Conservation (phyloP, 148 eudicot species). For the Limonium bicolor region DNA sequence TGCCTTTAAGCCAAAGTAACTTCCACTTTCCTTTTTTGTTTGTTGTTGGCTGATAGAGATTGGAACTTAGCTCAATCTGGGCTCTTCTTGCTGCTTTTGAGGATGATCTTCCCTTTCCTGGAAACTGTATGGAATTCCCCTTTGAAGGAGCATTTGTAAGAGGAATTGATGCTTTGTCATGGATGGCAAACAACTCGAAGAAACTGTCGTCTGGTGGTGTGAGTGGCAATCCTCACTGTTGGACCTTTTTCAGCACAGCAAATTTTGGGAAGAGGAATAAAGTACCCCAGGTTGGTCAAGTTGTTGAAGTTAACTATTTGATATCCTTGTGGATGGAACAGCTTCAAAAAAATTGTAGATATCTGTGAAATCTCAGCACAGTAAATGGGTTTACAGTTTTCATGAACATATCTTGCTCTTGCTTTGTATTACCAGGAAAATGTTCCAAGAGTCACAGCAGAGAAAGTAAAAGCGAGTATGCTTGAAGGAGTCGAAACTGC, state of each 20-base stretch:
- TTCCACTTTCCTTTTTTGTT: neutral
- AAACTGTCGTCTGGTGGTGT: slow-evolving; percentile 30
- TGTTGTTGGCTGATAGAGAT: slow-evolving; percentile 30
- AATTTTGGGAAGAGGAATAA: slow-evolving; percentile 68
- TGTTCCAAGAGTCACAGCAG: slow-evolving; percentile 66
- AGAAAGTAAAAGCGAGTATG: slow-evolving; percentile 73
- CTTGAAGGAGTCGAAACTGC: slow-evolving; percentile 76
- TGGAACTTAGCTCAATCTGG: slow-evolving; percentile 87
- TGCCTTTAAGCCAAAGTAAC: too few relatives aligned
- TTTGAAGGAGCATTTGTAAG: slow-evolving; percentile 93
- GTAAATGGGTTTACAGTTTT: too few relatives aligned
- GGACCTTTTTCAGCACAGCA: slow-evolving; percentile 92
- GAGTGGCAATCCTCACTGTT: slow-evolving; percentile 58
- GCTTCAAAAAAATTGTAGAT: too few relatives aligned
- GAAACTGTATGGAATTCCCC: slow-evolving; percentile 19
- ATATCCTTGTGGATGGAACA: too few relatives aligned
- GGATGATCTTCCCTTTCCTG: slow-evolving; percentile 70
- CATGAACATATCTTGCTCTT: neutral
- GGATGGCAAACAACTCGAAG: slow-evolving; percentile 85
- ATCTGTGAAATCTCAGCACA: neutral
- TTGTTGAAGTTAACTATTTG: too few relatives aligned
- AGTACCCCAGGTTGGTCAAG: slow-evolving; percentile 78
- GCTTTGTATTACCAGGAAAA: slow-evolving; percentile 45
- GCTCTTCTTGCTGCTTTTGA: slow-evolving; percentile 96
- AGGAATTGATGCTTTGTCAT: slow-evolving; percentile 77